Conservation (phyloP, 2,329 filamentous ascomycete species). For the Monosporascus sp. region DNA sequence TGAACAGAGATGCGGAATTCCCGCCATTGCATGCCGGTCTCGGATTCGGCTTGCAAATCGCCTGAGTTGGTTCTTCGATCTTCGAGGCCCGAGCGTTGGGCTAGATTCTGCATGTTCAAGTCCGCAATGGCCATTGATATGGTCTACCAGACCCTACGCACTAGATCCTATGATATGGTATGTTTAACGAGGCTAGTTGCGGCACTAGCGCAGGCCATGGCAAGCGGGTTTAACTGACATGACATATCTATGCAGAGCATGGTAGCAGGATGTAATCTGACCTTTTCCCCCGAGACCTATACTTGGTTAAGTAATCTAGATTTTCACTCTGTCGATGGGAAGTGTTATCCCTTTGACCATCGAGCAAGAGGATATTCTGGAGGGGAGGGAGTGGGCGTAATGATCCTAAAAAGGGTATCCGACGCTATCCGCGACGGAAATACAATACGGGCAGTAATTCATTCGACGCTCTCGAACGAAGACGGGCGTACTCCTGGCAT, state of each 20-base stretch:
- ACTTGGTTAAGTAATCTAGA: conserved; percentile 12
- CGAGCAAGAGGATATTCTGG: conserved; percentile 43
- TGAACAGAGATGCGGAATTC: conserved; percentile 2
- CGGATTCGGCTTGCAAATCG: conserved; percentile 26
- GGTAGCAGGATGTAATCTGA: conserved; percentile 6
- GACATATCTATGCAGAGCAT: no score
- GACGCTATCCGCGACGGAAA: conserved; percentile 38
- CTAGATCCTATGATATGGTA: conserved; percentile 4
- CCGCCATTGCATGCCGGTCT: conserved; percentile 14
- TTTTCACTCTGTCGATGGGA: conserved; percentile 22
- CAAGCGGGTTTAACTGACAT: no score
- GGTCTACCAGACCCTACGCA: conserved; percentile 2
- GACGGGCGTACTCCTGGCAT: conserved; percentile 41
- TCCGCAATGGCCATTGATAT: conserved; percentile 1
- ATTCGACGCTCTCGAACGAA: conserved; percentile 31
- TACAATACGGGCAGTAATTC: conserved; percentile 33
- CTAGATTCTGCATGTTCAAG: conserved; percentile 11
- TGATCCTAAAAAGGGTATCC: conserved; percentile 38
- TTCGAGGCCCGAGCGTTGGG: conserved; percentile 16
- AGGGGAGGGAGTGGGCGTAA: conserved; percentile 39
- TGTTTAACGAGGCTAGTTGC: no score
- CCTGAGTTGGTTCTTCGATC: conserved; percentile 29
- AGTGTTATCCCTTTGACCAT: conserved; percentile 31
- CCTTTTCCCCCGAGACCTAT: conserved; percentile 1
- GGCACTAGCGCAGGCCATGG: no score